These are phyloP conservation scores for Phyllosticta citriasiana DNA, from an alignment of 2,329 filamentous ascomycete genomes.

Conservation along the genomic window DNA sequence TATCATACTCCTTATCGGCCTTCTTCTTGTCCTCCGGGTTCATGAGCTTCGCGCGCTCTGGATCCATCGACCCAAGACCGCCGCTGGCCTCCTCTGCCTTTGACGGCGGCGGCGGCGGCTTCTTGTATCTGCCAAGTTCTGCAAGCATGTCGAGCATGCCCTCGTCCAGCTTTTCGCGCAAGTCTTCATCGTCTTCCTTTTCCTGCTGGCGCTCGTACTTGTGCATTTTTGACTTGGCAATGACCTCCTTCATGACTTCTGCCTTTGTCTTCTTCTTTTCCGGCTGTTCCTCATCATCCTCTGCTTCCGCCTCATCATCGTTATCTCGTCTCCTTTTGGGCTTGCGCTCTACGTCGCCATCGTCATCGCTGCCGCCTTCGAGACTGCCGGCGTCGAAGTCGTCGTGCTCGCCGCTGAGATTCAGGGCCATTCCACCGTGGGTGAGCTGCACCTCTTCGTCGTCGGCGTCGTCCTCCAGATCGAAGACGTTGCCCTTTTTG, in stretches of 20 bases:
- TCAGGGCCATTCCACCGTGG: slow-evolving; percentile 69
- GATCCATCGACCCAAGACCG: slow-evolving; percentile 39
- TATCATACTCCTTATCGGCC: slow-evolving; percentile 80
- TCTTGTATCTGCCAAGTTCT: slow-evolving; percentile 53
- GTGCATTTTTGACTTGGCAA: slow-evolving; percentile 91
- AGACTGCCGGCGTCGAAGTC: slow-evolving; percentile 76
- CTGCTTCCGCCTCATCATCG: slow-evolving; percentile 38
- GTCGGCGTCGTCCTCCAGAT: slow-evolving; percentile 74
- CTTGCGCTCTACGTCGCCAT: slow-evolving; percentile 28
- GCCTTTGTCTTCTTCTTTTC: slow-evolving; percentile 90
- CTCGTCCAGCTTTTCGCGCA: slow-evolving; percentile 75
- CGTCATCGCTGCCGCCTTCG: slow-evolving; percentile 36
- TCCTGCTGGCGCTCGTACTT: slow-evolving; percentile 88
- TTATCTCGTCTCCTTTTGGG: slow-evolving; percentile 36
- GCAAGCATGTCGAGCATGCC: slow-evolving; percentile 67
- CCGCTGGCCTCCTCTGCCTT: slow-evolving; percentile 28
- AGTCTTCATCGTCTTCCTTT: slow-evolving; percentile 87
- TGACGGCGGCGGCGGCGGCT: slow-evolving; percentile 35
- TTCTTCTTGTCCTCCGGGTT: slow-evolving; percentile 48
- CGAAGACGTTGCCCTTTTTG: slow-evolving; percentile 71
- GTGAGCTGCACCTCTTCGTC: slow-evolving; percentile 61
- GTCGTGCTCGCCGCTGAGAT: slow-evolving; percentile 53
- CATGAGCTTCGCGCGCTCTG: slow-evolving; percentile 53
- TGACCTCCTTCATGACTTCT: slow-evolving; percentile 96
- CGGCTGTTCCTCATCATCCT: slow-evolving; percentile 48